A percentile compares a stretch with the other conserved stretches of the same genome.
Evolutionary conservation across 495 filamentous ascomycete genomes (phyloP).

Genomic region (Talaromyces liani): DNA sequence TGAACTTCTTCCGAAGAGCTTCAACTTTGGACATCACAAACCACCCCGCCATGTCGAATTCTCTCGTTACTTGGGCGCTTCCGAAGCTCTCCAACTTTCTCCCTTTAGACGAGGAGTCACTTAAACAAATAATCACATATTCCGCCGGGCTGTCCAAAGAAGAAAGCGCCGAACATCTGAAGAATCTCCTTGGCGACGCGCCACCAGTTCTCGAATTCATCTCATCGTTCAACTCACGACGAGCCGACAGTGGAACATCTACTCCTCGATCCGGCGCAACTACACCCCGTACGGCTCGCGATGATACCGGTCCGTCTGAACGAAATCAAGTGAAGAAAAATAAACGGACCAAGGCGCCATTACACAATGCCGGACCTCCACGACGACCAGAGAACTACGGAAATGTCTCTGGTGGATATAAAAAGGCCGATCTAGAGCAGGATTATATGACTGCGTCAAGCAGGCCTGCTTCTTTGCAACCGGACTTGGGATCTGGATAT

Average conservation of each 20-base stretch:
- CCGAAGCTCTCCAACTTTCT: slow-evolving; percentile 70
- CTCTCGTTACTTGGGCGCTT: slow-evolving; percentile 46
- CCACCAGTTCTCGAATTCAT: slow-evolving; percentile 86
- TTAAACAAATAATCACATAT: slow-evolving; percentile 77
- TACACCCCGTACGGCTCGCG: slow-evolving; percentile 20
- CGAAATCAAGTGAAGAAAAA: slow-evolving; percentile 24
- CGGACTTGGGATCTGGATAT: slow-evolving; percentile 16
- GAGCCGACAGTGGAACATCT: slow-evolving; percentile 34
- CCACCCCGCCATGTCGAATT: slow-evolving; percentile 3
- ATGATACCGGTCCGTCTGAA: slow-evolving; percentile 12
- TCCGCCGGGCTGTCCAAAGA: slow-evolving; percentile 62
- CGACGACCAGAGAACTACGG: slow-evolving; percentile 54
- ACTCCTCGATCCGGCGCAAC: slow-evolving; percentile 16
- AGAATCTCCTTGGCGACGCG: slow-evolving; percentile 81
- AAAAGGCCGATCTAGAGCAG: slow-evolving; percentile 51
- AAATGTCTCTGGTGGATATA: slow-evolving; percentile 48
- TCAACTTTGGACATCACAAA: neutral
- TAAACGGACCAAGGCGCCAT: slow-evolving; percentile 50
- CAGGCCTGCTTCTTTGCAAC: slow-evolving; percentile 23
- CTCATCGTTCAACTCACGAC: slow-evolving; percentile 74
- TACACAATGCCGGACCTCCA: slow-evolving; percentile 54
- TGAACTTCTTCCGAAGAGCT: neutral
- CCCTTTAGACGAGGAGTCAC: slow-evolving; percentile 73
- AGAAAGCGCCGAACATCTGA: slow-evolving; percentile 74
- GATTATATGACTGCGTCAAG: slow-evolving; percentile 48